A percentile compares a stretch with the other conserved stretches of the same genome.
These are phyloP conservation scores for Trichoderma arundinaceum DNA, from an alignment of 2,329 filamentous ascomycete genomes.

Conservation along the genomic window DNA sequence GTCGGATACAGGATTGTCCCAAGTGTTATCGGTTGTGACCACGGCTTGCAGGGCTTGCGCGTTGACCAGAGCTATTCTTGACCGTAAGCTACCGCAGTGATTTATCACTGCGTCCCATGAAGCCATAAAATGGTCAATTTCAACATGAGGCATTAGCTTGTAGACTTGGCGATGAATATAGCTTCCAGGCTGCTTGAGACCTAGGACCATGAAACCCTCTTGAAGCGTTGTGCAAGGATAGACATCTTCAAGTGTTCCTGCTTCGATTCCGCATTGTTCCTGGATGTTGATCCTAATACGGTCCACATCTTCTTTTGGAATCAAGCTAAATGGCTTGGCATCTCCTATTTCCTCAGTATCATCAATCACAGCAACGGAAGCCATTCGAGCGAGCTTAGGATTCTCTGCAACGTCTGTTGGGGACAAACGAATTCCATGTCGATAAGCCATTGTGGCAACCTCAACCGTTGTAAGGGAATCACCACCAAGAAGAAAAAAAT, in stretches of 20 bases:
- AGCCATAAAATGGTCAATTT: constrained; percentile 20
- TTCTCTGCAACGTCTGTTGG: constrained; percentile 10
- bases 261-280: background rate
- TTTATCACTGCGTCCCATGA: constrained; percentile 38
- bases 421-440: constrained; percentile 20
- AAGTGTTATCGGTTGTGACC: background rate
- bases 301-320: background rate
- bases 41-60: constrained; percentile 6
- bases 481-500: constrained; percentile 23
- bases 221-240: constrained; percentile 26
- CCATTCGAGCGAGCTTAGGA: constrained; percentile 18
- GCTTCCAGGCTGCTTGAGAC: constrained; percentile 20
- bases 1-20: constrained; percentile 5
- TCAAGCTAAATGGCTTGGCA: constrained; percentile 6
- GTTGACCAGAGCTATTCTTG: constrained; percentile 21
- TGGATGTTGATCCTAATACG: background rate
- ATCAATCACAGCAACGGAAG: constrained; percentile 4
- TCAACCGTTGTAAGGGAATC: constrained; percentile 24
- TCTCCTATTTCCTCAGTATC: background rate
- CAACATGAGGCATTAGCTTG: constrained; percentile 5
- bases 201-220: constrained; percentile 24
- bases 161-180: constrained; percentile 26
- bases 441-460: constrained; percentile 17
- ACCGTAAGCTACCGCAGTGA: constrained; percentile 21
- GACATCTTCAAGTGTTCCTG: constrained; percentile 14